A percentile compares a stretch with the other conserved stretches of the same genome.
Conservation (phyloP, 2,329 filamentous ascomycete species). For the Sporothrix variecibatus region DNA sequence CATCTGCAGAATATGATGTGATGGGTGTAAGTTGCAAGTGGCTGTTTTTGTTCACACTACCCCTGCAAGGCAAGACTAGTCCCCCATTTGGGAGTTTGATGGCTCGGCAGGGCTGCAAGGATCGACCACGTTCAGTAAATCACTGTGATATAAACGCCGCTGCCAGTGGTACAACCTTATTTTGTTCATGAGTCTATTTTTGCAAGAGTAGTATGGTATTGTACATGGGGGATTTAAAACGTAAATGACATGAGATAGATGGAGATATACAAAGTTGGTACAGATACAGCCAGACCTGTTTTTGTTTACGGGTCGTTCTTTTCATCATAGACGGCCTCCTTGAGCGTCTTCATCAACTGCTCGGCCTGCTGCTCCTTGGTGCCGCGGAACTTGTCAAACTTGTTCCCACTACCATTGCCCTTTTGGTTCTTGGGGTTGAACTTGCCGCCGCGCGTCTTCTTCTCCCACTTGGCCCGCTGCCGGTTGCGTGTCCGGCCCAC, state of each 20-base stretch:
- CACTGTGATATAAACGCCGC: no score
- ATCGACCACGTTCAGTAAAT: not conserved
- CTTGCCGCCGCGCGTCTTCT: slow-evolving; percentile 17
- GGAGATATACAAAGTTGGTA: not conserved
- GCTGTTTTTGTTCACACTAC: not conserved
- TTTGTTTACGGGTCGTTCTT: not conserved
- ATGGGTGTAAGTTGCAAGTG: not conserved
- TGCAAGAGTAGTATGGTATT: not conserved
- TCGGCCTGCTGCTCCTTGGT: slow-evolving; percentile 41
- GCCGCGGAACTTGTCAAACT: not conserved
- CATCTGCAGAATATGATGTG: not conserved
- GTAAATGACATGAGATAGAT: not conserved
- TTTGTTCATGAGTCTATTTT: not conserved
- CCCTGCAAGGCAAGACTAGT: not conserved
- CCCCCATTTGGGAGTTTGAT: not conserved
- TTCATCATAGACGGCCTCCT: not conserved
- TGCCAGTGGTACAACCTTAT: no score
- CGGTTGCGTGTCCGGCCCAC: not conserved
- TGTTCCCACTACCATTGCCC: not conserved
- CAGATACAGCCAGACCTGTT: not conserved
- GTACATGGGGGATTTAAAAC: not conserved
- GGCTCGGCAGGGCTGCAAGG: not conserved
- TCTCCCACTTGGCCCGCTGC: slow-evolving; percentile 7
- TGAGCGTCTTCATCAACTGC: slow-evolving; percentile 39
- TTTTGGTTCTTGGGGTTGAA: not conserved